Base-by-base conservation (phyloP, 352 stramenopile genomes). In the Lagenidium sp. region DNA sequence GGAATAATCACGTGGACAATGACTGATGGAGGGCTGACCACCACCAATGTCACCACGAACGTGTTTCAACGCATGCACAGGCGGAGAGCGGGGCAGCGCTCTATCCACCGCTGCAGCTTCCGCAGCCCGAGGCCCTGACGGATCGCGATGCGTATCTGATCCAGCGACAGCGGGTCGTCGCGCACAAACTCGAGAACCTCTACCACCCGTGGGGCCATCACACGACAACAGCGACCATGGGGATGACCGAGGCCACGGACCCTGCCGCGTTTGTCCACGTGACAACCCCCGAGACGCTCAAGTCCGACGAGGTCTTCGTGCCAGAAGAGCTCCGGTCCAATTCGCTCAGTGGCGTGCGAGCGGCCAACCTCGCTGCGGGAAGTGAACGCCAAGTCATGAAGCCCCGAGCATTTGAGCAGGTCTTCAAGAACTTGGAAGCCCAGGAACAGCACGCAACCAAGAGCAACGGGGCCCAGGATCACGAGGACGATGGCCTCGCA, bases 371-470 rank as follows among this genome's bases (percentile, higher is more conserved):
- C 6, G 37, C 50, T 21, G n/a, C n/a, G n/a, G n/a, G n/a, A n/a
- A 51, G 35, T 16, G 52, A 56, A 23, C 48, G 57, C 15, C 51
- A 61, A 16, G 76, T 85, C 46, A 82, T 85, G 60, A 68, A 82
- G 51, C 72, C 72, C 3, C 63, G 68, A 16, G 72, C 72, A 28
- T 85, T 82, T 51, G 72, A 85, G 41, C 72, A 57, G 18, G 72
- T 82, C 20, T 81, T 85, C 48, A 82, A 82, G 60, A 72, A 61
- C 23, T 49, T 85, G 12, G 73, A 85, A 50, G 69, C 67, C 18
- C 65, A 85, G 50, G 73, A 85, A 36, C 71, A 78, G 51, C 68
- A 73, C 22, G 57, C 57, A 32, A 41, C 68, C 36, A 82, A 82
- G 41, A 60, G 54, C 25, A 85, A 79, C 47, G 59, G 43, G 1